These are phyloP conservation scores for Fusarium vanettenii DNA, from an alignment of 2,329 filamentous ascomycete species.

Conservation along the genomic window DNA sequence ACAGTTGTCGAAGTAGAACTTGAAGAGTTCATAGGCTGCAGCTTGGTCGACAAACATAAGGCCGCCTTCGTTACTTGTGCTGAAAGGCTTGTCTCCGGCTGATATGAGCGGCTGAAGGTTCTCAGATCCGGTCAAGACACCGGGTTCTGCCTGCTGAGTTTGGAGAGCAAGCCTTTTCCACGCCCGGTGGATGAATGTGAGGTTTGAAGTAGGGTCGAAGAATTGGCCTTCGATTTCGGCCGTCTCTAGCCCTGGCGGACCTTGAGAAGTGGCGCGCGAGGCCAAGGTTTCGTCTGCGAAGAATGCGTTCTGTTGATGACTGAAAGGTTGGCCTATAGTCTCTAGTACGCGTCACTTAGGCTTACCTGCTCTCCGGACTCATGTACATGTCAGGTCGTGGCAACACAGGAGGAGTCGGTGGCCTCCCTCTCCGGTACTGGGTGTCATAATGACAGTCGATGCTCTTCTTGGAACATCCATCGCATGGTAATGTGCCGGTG, in stretches of 20 bases:
- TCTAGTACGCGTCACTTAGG: background rate
- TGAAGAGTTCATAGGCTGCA: conserved; percentile 35
- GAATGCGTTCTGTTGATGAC: background rate
- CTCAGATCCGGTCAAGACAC: conserved; percentile 31
- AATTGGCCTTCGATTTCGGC: conserved; percentile 63
- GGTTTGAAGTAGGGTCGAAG: conserved; percentile 65
- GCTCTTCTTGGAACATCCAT: conserved; percentile 44
- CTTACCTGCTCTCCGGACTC: conserved; percentile 9
- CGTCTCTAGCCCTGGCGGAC: conserved; percentile 46
- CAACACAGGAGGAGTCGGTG: conserved; percentile 49
- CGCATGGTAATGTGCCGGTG: conserved; percentile 51
- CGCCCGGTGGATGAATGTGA: conserved; percentile 66
- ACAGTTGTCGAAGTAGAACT: conserved; percentile 68
- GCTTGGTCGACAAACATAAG: conserved; percentile 33
- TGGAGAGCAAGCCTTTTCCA: conserved; percentile 57
- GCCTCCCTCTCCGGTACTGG: conserved; percentile 50
- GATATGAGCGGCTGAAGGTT: conserved; percentile 41
- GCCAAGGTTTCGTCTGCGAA: background rate
- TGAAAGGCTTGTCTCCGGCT: conserved; percentile 47
- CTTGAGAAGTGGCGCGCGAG: conserved; percentile 28
- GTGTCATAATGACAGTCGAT: conserved; percentile 51
- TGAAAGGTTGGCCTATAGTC: background rate
- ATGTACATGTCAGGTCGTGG: conserved; percentile 1
- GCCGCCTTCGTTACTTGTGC: conserved; percentile 2
- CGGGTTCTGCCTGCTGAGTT: conserved; percentile 40